These are phyloP conservation scores for Xylariaceae sp. DNA, from an alignment of 2,329 filamentous ascomycete species.

Conservation along the genomic window DNA sequence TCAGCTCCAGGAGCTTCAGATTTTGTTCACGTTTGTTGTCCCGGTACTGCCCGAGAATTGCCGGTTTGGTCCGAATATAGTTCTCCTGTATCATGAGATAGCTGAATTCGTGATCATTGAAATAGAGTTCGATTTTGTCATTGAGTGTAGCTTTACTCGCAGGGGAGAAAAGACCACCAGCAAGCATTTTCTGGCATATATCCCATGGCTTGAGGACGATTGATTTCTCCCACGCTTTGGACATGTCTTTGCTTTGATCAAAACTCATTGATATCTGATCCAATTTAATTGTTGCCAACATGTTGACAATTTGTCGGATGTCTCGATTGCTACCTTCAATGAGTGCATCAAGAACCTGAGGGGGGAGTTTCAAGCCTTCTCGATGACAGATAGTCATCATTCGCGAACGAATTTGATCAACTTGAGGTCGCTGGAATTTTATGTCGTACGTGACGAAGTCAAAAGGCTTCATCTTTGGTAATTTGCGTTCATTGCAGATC, in stretches of 20 bases:
- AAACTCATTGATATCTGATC: slow-evolving; percentile 77
- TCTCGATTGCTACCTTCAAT: slow-evolving; percentile 95
- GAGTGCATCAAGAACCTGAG: slow-evolving; percentile 80
- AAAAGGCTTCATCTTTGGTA: slow-evolving; percentile 98
- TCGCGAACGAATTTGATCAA: slow-evolving; percentile 84
- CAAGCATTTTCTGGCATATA: slow-evolving; percentile 89
- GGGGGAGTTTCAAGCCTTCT: slow-evolving; percentile 81
- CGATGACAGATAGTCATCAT: slow-evolving; percentile 94
- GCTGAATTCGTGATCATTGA: slow-evolving; percentile 98
- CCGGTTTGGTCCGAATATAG: slow-evolving; percentile 80
- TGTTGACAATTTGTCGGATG: slow-evolving; percentile 97
- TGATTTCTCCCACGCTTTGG: slow-evolving; percentile 97
- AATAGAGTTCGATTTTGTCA: slow-evolving; percentile 97
- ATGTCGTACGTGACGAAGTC: slow-evolving; percentile 81
- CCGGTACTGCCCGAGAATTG: slow-evolving; percentile 51
- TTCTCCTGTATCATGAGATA: slow-evolving; percentile 98
- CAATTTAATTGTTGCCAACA: slow-evolving; percentile 90
- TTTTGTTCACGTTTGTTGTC: slow-evolving; percentile 65
- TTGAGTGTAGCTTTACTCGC: slow-evolving; percentile 84
- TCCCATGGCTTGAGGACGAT: slow-evolving; percentile 97
- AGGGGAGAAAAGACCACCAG: slow-evolving; percentile 76
- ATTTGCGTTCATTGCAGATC: slow-evolving; percentile 90
- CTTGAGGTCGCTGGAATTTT: slow-evolving; percentile 81
- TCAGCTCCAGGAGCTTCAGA: slow-evolving; percentile 79
- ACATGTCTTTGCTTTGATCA: slow-evolving; percentile 87